Percentiles rank a stretch among this genome's conserved stretches.
phyloP scores from a whole-genome alignment of 495 filamentous ascomycete genomes.

The Penicillium canescens region DNA sequence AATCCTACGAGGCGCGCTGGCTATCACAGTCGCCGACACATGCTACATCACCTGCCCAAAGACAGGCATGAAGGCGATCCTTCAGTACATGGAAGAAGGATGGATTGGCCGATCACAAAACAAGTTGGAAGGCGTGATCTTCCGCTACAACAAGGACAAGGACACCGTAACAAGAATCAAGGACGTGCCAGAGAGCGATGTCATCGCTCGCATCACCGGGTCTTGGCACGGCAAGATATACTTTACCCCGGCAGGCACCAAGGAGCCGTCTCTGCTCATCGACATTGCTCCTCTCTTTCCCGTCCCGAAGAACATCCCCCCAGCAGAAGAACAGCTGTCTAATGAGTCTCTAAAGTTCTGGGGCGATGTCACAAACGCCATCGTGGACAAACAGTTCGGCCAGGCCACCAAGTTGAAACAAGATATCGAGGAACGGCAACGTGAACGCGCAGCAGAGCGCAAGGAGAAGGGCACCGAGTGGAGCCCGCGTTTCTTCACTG shows the following conservation, averaged over 20 bases:
- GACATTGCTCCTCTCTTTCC: constrained; percentile 81
- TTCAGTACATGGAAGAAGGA: constrained; percentile 90
- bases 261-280: constrained; percentile 73
- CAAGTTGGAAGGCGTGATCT: constrained; percentile 87
- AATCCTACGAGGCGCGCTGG: constrained; percentile 76
- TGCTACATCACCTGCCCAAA: constrained; percentile 84
- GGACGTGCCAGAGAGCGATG: constrained; percentile 80
- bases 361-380: constrained; percentile 84
- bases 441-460: constrained; percentile 78
- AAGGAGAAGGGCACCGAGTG: constrained; percentile 65
- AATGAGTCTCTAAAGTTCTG: constrained; percentile 92
- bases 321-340: constrained; percentile 70
- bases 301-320: constrained; percentile 74
- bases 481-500: constrained; percentile 89
- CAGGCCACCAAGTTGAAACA: constrained; percentile 85
- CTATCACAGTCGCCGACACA: constrained; percentile 82
- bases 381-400: constrained; percentile 76
- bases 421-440: constrained; percentile 88
- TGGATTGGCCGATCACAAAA: constrained; percentile 93
- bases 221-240: constrained; percentile 76
- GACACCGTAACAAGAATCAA: constrained; percentile 76
- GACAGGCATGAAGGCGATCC: constrained; percentile 84
- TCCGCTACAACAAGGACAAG: constrained; percentile 78
- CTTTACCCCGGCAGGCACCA: constrained; percentile 57
- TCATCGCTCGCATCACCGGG: constrained; percentile 81